phyloP scores from a whole-genome alignment of 441 rosid species.

The Aleurites moluccanus region DNA sequence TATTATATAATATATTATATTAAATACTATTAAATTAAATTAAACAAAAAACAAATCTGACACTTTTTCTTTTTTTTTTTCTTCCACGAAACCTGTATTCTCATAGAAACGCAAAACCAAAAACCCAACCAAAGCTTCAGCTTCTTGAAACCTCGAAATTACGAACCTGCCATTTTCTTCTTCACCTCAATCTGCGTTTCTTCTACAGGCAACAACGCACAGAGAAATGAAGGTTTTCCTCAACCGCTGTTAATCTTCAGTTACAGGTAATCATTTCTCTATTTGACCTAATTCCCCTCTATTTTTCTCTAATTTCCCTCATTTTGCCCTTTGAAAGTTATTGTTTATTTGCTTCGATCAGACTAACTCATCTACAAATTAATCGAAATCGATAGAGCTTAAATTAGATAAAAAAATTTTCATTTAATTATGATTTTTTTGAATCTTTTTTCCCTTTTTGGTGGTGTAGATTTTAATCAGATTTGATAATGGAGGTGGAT shows the following conservation, averaged over 20 bases:
- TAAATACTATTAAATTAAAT: no score
- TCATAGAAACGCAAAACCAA: neutral
- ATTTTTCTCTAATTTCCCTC: neutral
- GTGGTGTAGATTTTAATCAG: slow-evolving; percentile 12
- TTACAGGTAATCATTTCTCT: slow-evolving; percentile 7
- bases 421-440: neutral
- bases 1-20: no score
- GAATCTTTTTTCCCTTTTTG: neutral
- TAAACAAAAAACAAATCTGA: neutral
- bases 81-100: neutral
- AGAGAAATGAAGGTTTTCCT: slow-evolving; percentile 17
- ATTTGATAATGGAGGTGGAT: slow-evolving; percentile 62
- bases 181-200: slow-evolving; percentile 5
- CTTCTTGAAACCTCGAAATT: slow-evolving; percentile 20
- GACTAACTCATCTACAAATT: neutral
- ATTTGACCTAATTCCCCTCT: slow-evolving; percentile 15
- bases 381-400: neutral
- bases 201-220: neutral
- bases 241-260: slow-evolving; percentile 10
- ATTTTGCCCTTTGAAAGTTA: neutral
- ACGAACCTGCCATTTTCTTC: slow-evolving; percentile 21
- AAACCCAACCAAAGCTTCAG: no score
- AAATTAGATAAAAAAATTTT: neutral
- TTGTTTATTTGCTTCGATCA: neutral
- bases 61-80: neutral